Evolutionary conservation across 2,329 filamentous ascomycete genomes (phyloP).

Genomic region (Nigrospora osmanthi): DNA sequence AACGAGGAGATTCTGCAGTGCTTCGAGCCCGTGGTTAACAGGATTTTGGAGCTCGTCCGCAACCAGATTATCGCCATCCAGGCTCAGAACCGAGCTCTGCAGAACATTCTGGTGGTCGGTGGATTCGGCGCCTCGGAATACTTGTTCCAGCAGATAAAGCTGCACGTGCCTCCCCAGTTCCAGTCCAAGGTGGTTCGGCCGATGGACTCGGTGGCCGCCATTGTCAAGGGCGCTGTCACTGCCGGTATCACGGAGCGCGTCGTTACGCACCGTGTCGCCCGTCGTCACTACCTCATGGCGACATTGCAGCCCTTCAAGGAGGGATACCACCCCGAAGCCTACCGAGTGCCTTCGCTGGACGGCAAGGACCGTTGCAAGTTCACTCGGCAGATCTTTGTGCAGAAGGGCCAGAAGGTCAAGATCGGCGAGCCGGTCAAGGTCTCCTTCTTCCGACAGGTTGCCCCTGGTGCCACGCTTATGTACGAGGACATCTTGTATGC

Average conservation of each 20-base stretch:
- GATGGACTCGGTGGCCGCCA: constrained; percentile 14
- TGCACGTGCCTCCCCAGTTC: constrained; percentile 67
- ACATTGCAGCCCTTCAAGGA: constrained; percentile 98
- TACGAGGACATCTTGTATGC: constrained; percentile 98
- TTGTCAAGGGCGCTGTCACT: constrained; percentile 23
- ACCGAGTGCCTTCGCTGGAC: constrained; percentile 91
- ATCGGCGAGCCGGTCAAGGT: constrained; percentile 99
- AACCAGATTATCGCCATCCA: background rate
- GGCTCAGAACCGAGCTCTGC: background rate
- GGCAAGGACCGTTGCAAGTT: constrained; percentile 99
- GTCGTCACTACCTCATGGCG: constrained; percentile 98
- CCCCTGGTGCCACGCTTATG: constrained; percentile 94
- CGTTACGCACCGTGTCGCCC: constrained; percentile 91
- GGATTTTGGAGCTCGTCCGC: background rate
- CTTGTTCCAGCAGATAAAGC: constrained; percentile 18
- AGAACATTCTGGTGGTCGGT: constrained; percentile 27
- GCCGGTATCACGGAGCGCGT: constrained; percentile 96
- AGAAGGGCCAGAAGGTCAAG: constrained; percentile 98
- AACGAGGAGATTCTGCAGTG: constrained; percentile 2
- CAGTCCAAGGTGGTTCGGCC: constrained; percentile 57
- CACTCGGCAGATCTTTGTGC: constrained; percentile 95
- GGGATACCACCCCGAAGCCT: constrained; percentile 95
- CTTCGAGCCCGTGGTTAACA: constrained; percentile 1
- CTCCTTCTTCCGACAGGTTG: constrained; percentile 96
- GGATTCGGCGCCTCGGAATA: constrained; percentile 28